Percentiles rank a stretch among this genome's conserved stretches.
These are phyloP conservation scores for Arthrobotrys conoides DNA, from an alignment of 2,329 filamentous ascomycete species.

Conservation along the genomic window DNA sequence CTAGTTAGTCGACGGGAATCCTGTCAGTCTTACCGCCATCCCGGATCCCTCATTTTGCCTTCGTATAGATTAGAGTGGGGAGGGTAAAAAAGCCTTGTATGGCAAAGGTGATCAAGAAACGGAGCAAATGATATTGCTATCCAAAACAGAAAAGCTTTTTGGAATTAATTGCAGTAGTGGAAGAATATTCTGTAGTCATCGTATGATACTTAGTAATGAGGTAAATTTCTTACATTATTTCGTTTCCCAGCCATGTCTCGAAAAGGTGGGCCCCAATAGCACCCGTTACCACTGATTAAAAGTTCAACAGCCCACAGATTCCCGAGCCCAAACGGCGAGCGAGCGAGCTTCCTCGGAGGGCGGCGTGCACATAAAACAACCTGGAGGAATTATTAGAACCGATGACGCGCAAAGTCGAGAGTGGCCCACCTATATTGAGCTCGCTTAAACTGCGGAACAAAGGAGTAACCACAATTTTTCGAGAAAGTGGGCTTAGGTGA, in stretches of 20 bases:
- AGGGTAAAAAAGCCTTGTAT: slow-evolving; percentile 10
- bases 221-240: slow-evolving; percentile 22
- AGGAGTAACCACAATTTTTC: slow-evolving; percentile 23
- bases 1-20: slow-evolving; percentile 23
- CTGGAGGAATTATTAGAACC: slow-evolving; percentile 44
- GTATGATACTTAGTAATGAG: slow-evolving; percentile 20
- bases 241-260: slow-evolving; percentile 29
- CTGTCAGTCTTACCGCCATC: slow-evolving; percentile 37
- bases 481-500: slow-evolving; percentile 17
- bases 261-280: slow-evolving; percentile 24
- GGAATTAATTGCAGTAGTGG: background rate
- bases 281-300: slow-evolving; percentile 28
- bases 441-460: slow-evolving; percentile 25
- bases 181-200: slow-evolving; percentile 17
- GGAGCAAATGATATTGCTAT: background rate
- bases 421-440: slow-evolving; percentile 20
- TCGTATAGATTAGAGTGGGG: background rate
- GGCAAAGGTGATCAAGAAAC: background rate
- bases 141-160: background rate
- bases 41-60: slow-evolving; percentile 6
- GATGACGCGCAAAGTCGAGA: slow-evolving; percentile 45
- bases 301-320: slow-evolving; percentile 13
- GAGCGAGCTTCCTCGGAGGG: slow-evolving; percentile 37
- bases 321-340: slow-evolving; percentile 32
- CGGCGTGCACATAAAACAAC: slow-evolving; percentile 31